These are phyloP conservation scores for Zygosaccharomyces siamensis DNA, from an alignment of 805 yeast genomes.

Conservation along the genomic window DNA sequence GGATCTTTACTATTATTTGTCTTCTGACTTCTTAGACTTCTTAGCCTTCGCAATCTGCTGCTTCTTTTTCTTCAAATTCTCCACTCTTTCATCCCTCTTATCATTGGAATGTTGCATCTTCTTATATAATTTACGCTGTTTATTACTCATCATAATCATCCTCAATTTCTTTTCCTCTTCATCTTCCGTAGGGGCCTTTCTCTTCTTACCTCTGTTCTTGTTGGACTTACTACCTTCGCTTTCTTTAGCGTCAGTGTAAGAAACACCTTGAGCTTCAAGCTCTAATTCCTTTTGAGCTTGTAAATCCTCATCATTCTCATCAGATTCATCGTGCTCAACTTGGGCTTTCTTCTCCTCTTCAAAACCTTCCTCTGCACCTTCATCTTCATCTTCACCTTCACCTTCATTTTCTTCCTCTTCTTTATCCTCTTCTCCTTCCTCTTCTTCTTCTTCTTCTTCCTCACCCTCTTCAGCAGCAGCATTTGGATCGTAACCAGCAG, in stretches of 20 bases:
- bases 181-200: slow-evolving; percentile 42
- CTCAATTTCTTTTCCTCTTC: slow-evolving; percentile 84
- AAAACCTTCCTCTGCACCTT: slow-evolving; percentile 44
- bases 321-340: slow-evolving; percentile 47
- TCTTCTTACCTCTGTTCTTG: slow-evolving; percentile 35
- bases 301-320: slow-evolving; percentile 51
- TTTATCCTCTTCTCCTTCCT: slow-evolving; percentile 41
- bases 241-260: slow-evolving; percentile 56
- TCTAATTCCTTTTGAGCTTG: slow-evolving; percentile 77
- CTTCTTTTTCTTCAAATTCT: slow-evolving; percentile 62
- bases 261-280: slow-evolving; percentile 83
- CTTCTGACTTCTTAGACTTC: slow-evolving; percentile 36
- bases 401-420: slow-evolving; percentile 45
- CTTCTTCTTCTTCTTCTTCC: slow-evolving; percentile 42
- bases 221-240: slow-evolving; percentile 35
- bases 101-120: slow-evolving; percentile 90
- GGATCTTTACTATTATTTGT: slow-evolving; percentile 3
- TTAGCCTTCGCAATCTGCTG: slow-evolving; percentile 65
- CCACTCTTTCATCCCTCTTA: slow-evolving; percentile 73
- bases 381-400: slow-evolving; percentile 38
- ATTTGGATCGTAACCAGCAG: slow-evolving; percentile 83
- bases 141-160: slow-evolving; percentile 96
- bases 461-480: slow-evolving; percentile 41
- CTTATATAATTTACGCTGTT: slow-evolving; percentile 88
- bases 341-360: slow-evolving; percentile 27